Evolutionary conservation across 225 moss, liverwort and hornwort species (phyloP).

Genomic region (Takakia lepidozioides): DNA sequence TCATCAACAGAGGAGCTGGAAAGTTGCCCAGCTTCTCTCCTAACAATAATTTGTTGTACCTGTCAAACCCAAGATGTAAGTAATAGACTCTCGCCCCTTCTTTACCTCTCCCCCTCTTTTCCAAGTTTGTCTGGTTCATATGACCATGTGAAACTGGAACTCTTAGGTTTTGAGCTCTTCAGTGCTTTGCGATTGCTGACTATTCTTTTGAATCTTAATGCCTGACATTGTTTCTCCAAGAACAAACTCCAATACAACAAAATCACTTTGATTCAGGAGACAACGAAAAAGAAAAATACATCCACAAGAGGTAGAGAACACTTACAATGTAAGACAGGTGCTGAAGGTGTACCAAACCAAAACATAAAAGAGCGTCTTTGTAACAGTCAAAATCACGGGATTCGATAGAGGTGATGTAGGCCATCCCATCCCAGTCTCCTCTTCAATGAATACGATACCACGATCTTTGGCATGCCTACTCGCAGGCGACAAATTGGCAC

Average conservation of each 20-base stretch:
- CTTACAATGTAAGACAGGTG: conserved; percentile 87
- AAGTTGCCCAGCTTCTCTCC: conserved; percentile 61
- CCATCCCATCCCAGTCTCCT: conserved; percentile 16
- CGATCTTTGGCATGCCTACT: conserved; percentile 34
- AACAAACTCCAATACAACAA: too few species aligned
- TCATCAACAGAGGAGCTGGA: conserved; percentile 95
- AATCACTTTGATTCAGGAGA: too few species aligned
- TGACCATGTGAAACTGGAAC: too few species aligned
- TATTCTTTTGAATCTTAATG: not conserved
- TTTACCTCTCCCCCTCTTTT: too few species aligned
- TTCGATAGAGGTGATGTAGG: conserved; percentile 18
- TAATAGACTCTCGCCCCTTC: too few species aligned
- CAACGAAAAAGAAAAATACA: too few species aligned
- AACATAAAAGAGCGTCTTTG: conserved; percentile 63
- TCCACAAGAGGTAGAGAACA: too few species aligned
- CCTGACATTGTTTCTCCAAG: not conserved
- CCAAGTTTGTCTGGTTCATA: too few species aligned
- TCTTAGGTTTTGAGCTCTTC: not conserved
- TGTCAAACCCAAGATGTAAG: conserved; percentile 24
- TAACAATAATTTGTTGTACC: conserved; percentile 88
- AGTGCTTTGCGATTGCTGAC: not conserved
- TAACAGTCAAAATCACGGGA: conserved; percentile 30
- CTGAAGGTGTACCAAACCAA: conserved; percentile 84
- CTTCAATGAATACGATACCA: conserved; percentile 27
- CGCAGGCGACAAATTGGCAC: conserved; percentile 41